Evolutionary conservation across 2,329 filamentous ascomycete species (phyloP).

Genomic region (Epicoccum nigrum): DNA sequence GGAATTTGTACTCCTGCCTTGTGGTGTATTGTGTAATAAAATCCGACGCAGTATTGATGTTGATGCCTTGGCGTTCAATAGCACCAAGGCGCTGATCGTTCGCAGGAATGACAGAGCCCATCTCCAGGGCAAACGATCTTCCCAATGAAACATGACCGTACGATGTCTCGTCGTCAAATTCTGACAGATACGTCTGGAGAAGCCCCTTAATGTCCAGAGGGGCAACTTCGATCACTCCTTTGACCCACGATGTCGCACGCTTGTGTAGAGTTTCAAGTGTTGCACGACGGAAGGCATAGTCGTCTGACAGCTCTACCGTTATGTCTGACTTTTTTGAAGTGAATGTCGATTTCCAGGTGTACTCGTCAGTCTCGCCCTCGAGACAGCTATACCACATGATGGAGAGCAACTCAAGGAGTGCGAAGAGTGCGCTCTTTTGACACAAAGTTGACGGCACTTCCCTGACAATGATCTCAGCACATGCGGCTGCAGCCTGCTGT

Average conservation of each 20-base stretch:
- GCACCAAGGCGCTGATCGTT: conserved; percentile 85
- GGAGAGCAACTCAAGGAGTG: conserved; percentile 86
- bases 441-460: conserved; percentile 89
- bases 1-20: conserved; percentile 91
- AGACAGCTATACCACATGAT: conserved; percentile 96
- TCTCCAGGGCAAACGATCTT: conserved; percentile 90
- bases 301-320: conserved; percentile 88
- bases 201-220: conserved; percentile 94
- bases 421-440: conserved; percentile 88
- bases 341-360: conserved; percentile 83
- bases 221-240: conserved; percentile 78
- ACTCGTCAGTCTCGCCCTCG: conserved; percentile 92
- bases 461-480: conserved; percentile 83
- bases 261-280: conserved; percentile 81
- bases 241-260: conserved; percentile 81
- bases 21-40: conserved; percentile 98
- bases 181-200: conserved; percentile 93
- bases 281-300: conserved; percentile 79
- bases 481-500: conserved; percentile 81
- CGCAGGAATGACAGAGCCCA: conserved; percentile 83
- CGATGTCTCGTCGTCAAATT: conserved; percentile 87
- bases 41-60: conserved; percentile 91
- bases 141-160: conserved; percentile 93
- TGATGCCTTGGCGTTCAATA: conserved; percentile 74
- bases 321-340: conserved; percentile 78